These are phyloP conservation scores for Dryas alaskensis DNA, from an alignment of 306 rosid species.

Conservation along the genomic window DNA sequence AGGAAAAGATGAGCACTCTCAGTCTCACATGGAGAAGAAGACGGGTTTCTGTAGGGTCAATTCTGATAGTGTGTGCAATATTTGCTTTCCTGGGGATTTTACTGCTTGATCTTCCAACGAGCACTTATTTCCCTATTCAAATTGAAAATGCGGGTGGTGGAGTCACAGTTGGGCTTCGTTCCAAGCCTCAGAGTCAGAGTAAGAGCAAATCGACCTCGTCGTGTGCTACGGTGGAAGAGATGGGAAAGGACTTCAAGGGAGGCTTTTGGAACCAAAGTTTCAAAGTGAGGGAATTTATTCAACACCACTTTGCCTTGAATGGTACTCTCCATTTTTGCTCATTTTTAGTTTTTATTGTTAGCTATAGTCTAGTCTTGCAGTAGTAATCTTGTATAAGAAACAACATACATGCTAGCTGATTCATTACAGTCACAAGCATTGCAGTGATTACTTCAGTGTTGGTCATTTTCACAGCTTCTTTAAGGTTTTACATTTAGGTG, in stretches of 20 bases:
- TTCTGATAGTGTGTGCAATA: constrained; percentile 45
- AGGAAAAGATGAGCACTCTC: constrained; percentile 43
- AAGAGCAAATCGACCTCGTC: constrained; percentile 29
- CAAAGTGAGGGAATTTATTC: constrained; percentile 60
- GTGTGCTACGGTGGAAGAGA: constrained; percentile 84
- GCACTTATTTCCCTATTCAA: constrained; percentile 28
- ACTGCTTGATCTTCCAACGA: constrained; percentile 54
- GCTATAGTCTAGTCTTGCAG: not conserved
- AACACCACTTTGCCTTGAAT: constrained; percentile 57
- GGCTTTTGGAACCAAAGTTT: constrained; percentile 47
- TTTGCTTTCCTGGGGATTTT: constrained; percentile 47
- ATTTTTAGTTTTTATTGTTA: not conserved
- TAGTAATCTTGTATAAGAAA: not conserved
- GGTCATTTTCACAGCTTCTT: too few relatives aligned
- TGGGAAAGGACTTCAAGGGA: constrained; percentile 58
- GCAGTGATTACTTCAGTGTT: too few relatives aligned
- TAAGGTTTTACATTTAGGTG: too few relatives aligned
- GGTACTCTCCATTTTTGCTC: constrained; percentile 35
- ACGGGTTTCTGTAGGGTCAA: constrained; percentile 39
- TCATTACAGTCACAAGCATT: not conserved
- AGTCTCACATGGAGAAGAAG: constrained; percentile 39
- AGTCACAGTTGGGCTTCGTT: not conserved
- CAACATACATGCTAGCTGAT: not conserved
- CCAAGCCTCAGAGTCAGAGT: not conserved
- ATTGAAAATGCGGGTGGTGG: constrained; percentile 8